Conservation (phyloP, 2,329 filamentous ascomycete genomes). For the Hypoxylon sp. region DNA sequence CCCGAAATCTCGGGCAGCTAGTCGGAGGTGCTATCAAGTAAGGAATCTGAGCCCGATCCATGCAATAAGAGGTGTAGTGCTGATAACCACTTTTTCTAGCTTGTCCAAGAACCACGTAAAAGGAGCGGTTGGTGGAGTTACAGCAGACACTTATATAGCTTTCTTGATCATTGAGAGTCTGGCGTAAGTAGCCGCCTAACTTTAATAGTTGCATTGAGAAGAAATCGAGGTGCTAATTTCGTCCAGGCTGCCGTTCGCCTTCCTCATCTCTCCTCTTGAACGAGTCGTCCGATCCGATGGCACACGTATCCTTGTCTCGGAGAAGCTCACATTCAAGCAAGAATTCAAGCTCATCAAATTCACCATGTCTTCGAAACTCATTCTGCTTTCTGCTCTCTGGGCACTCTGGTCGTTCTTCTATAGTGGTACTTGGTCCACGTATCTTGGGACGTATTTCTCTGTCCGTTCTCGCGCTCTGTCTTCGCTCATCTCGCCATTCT, state of each 20-base stretch:
- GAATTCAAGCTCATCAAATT: slow-evolving; percentile 57
- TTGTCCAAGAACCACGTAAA: slow-evolving; percentile 56
- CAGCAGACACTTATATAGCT: slow-evolving; percentile 61
- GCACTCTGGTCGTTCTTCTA: slow-evolving; percentile 63
- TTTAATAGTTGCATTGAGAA: neutral
- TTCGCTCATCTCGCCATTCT: slow-evolving; percentile 62
- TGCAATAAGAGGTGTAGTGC: neutral
- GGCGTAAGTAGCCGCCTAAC: slow-evolving; percentile 50
- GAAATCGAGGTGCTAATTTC: slow-evolving; percentile 5
- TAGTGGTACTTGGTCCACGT: slow-evolving; percentile 61
- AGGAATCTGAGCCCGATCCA: slow-evolving; percentile 34
- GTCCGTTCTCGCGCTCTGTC: slow-evolving; percentile 60
- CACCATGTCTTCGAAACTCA: slow-evolving; percentile 57
- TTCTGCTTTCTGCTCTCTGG: slow-evolving; percentile 57
- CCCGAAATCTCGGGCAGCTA: slow-evolving; percentile 61
- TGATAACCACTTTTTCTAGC: slow-evolving; percentile 40
- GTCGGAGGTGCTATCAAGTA: slow-evolving; percentile 62
- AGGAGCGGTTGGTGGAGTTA: slow-evolving; percentile 56
- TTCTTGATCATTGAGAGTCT: slow-evolving; percentile 62
- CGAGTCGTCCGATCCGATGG: slow-evolving; percentile 61
- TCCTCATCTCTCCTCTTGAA: slow-evolving; percentile 61
- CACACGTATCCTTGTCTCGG: slow-evolving; percentile 58
- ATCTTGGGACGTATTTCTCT: slow-evolving; percentile 59
- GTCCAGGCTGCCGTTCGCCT: slow-evolving; percentile 58
- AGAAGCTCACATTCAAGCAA: slow-evolving; percentile 56